Percentiles rank a stretch among this genome's conserved stretches.
phyloP scores from a whole-genome alignment of 2,329 filamentous ascomycete species.

The Trichoderma koningii region DNA sequence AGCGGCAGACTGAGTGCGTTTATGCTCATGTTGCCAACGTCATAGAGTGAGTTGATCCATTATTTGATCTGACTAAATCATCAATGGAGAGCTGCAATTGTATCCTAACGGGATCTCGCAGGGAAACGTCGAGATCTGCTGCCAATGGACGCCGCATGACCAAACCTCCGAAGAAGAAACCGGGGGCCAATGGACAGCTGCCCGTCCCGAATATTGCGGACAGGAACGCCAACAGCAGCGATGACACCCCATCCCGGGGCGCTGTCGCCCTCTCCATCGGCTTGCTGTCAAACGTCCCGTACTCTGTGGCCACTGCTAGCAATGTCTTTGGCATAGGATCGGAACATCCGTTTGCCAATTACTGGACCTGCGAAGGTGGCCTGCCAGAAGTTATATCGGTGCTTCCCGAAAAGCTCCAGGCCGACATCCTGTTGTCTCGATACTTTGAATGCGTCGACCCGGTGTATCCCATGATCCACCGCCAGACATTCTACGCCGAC shows the following conservation, averaged over 20 bases:
- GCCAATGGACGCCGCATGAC: slow-evolving; percentile 59
- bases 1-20: slow-evolving; percentile 72
- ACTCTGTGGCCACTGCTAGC: slow-evolving; percentile 68
- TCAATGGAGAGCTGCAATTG: slow-evolving; percentile 8
- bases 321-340: slow-evolving; percentile 81
- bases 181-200: slow-evolving; percentile 42
- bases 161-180: slow-evolving; percentile 58
- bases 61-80: no score
- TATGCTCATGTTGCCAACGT: slow-evolving; percentile 78
- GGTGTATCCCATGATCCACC: slow-evolving; percentile 78
- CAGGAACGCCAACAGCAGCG: slow-evolving; percentile 50
- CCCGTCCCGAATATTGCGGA: slow-evolving; percentile 59
- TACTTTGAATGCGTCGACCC: slow-evolving; percentile 75
- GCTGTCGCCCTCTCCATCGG: slow-evolving; percentile 60
- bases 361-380: slow-evolving; percentile 79
- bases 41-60: slow-evolving; percentile 61
- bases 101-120: slow-evolving; percentile 35
- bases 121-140: slow-evolving; percentile 59
- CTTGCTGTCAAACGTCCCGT: slow-evolving; percentile 72
- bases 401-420: slow-evolving; percentile 73
- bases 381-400: slow-evolving; percentile 74
- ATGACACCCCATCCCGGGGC: slow-evolving; percentile 49
- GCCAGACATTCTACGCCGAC: slow-evolving; percentile 73
- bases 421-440: slow-evolving; percentile 65
- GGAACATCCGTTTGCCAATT: slow-evolving; percentile 79